These are phyloP conservation scores for Candida frijolesensis DNA, from an alignment of 1,139 yeast genomes.

Conservation along the genomic window DNA sequence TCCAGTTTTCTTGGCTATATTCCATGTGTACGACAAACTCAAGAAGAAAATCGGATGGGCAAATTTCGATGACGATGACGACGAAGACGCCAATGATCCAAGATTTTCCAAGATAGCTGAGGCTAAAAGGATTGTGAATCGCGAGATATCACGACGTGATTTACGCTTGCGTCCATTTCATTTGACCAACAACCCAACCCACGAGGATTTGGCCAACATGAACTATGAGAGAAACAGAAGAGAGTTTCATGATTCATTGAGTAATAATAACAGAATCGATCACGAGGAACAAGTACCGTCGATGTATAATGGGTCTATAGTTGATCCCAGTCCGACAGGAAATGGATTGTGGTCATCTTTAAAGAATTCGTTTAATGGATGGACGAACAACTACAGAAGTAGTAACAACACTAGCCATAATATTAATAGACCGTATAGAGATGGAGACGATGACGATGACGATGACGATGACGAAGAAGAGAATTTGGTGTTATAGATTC, in stretches of 20 bases:
- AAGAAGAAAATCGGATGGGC: conserved; percentile 54
- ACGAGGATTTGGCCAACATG: conserved; percentile 28
- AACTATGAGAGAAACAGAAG: conserved; percentile 36
- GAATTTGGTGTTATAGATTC: conserved; percentile 15
- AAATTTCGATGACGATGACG: conserved; percentile 43
- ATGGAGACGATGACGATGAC: conserved; percentile 8
- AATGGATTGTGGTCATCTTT: conserved; percentile 23
- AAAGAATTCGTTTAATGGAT: conserved; percentile 25
- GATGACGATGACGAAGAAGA: conserved; percentile 30
- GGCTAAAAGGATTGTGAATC: conserved; percentile 41
- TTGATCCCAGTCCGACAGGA: neutral
- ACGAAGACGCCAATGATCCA: conserved; percentile 13
- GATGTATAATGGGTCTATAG: conserved; percentile 12
- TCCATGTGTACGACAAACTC: conserved; percentile 69
- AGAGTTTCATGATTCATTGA: conserved; percentile 26
- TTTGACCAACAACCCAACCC: conserved; percentile 17
- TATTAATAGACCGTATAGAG: conserved; percentile 22
- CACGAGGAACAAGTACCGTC: conserved; percentile 7
- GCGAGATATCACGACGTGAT: conserved; percentile 37
- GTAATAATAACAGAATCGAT: conserved; percentile 18
- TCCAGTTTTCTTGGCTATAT: conserved; percentile 64
- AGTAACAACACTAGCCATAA: neutral
- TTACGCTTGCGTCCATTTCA: conserved; percentile 32
- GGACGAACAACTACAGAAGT: neutral
- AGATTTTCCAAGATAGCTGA: conserved; percentile 44